phyloP scores from a whole-genome alignment of 164 flowering plant species.

The Liquidambar formosana region DNA sequence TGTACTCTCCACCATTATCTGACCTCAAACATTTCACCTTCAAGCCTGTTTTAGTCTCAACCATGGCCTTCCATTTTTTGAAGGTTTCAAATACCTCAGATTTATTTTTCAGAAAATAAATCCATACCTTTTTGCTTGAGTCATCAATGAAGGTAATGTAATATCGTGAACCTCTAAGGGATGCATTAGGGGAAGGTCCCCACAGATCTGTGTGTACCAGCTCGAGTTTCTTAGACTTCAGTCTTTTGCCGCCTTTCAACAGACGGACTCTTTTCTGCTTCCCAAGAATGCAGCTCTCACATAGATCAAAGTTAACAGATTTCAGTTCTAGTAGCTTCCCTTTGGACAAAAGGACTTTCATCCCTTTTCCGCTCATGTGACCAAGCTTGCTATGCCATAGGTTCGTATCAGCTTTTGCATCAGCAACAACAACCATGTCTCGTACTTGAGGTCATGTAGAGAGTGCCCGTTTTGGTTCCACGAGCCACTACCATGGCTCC shows the following conservation, averaged over 20 bases:
- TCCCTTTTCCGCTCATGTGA: neutral
- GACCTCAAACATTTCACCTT: neutral
- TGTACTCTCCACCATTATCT: conserved; percentile 3
- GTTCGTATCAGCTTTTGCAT: no score
- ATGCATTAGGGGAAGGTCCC: no score
- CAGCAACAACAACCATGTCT: no score
- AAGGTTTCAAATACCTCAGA: no score
- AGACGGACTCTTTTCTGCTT: neutral
- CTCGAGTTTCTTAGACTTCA: neutral
- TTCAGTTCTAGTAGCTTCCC: neutral
- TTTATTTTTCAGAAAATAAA: no score
- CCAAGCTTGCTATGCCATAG: neutral
- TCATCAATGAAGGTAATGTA: conserved; percentile 4
- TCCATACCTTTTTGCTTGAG: neutral
- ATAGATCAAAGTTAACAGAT: neutral
- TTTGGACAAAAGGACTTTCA: neutral
- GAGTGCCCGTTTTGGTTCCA: no score
- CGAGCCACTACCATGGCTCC: no score
- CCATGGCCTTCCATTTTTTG: no score
- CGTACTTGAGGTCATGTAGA: no score
- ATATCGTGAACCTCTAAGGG: neutral
- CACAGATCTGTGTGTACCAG: neutral
- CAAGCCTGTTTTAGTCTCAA: no score
- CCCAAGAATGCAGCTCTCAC: neutral
- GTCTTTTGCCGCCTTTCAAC: neutral